phyloP scores from a whole-genome alignment of 176 grass and related monocot species.

The Rhynchospora tenuis region DNA sequence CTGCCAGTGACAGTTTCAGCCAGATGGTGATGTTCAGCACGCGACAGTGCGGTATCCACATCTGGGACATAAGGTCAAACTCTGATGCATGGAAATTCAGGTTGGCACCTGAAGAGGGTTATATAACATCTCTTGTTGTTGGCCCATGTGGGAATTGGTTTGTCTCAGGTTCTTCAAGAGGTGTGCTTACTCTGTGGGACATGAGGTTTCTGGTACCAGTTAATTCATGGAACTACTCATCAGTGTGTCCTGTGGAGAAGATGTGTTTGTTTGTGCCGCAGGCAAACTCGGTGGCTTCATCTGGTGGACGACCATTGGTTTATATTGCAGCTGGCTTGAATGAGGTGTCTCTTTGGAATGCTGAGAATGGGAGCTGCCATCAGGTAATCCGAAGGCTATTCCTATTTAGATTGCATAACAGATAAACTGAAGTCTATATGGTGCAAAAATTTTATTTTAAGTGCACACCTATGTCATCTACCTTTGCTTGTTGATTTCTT shows the following conservation, averaged over 20 bases:
- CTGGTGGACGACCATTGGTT: slow-evolving; percentile 65
- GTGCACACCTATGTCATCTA: neutral
- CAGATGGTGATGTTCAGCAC: slow-evolving; percentile 86
- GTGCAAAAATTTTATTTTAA: neutral
- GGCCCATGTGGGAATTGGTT: slow-evolving; percentile 96
- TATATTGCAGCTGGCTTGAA: slow-evolving; percentile 79
- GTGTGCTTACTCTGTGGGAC: slow-evolving; percentile 89
- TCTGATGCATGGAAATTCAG: slow-evolving; percentile 79
- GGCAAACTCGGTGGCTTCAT: slow-evolving; percentile 49
- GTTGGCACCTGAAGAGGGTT: slow-evolving; percentile 69
- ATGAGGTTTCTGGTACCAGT: slow-evolving; percentile 93
- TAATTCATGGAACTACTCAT: slow-evolving; percentile 86
- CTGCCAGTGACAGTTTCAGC: slow-evolving; percentile 51
- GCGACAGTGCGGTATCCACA: slow-evolving; percentile 69
- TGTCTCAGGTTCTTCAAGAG: slow-evolving; percentile 92
- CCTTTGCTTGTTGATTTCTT: slow-evolving; percentile 6
- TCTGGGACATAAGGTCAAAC: slow-evolving; percentile 73
- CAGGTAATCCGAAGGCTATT: slow-evolving; percentile 48
- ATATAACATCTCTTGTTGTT: slow-evolving; percentile 71
- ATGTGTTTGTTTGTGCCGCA: slow-evolving; percentile 85
- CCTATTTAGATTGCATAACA: slow-evolving; percentile 8
- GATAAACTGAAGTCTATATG: neutral
- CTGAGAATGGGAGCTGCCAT: slow-evolving; percentile 94
- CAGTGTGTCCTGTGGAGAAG: slow-evolving; percentile 76
- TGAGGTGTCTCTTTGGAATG: slow-evolving; percentile 93